Percentiles rank a stretch among this genome's conserved stretches.
Conservation (phyloP, 2,329 filamentous ascomycete genomes). For the Catunica adiposa region DNA sequence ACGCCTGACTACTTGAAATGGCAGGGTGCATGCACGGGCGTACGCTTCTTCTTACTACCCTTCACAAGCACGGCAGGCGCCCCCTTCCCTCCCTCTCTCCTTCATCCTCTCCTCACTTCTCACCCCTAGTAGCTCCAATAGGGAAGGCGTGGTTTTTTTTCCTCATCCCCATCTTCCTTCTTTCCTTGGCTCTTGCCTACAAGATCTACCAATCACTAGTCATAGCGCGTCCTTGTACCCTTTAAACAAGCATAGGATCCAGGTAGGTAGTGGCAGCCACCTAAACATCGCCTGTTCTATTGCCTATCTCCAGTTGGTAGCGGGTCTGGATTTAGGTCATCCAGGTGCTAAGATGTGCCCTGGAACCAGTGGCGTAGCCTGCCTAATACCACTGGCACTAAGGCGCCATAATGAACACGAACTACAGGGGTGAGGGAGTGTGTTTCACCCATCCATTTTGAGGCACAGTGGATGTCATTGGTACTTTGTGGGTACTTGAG, state of each 20-base stretch:
- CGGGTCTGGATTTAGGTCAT: neutral
- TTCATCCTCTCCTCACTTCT: neutral
- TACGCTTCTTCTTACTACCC: neutral
- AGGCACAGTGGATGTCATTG: neutral
- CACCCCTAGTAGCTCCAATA: too few species aligned
- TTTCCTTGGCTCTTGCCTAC: too few species aligned
- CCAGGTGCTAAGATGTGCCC: neutral
- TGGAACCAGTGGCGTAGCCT: neutral
- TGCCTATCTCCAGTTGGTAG: neutral
- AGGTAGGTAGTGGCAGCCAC: too few species aligned
- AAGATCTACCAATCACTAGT: too few species aligned
- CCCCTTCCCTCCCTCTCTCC: neutral
- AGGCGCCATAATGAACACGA: neutral
- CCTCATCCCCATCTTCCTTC: too few species aligned
- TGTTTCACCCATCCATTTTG: neutral
- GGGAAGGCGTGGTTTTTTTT: too few species aligned
- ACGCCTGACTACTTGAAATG: neutral
- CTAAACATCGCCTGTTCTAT: too few species aligned
- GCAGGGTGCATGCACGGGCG: neutral
- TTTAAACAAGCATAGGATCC: too few species aligned
- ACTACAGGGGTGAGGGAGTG: neutral
- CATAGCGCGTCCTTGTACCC: too few species aligned
- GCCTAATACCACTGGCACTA: neutral
- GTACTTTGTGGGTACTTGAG: neutral
- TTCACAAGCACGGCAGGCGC: neutral